These are phyloP conservation scores for Pseudonitzschia multistriata DNA, from an alignment of 108 stramenopile species.

Conservation along the genomic window DNA sequence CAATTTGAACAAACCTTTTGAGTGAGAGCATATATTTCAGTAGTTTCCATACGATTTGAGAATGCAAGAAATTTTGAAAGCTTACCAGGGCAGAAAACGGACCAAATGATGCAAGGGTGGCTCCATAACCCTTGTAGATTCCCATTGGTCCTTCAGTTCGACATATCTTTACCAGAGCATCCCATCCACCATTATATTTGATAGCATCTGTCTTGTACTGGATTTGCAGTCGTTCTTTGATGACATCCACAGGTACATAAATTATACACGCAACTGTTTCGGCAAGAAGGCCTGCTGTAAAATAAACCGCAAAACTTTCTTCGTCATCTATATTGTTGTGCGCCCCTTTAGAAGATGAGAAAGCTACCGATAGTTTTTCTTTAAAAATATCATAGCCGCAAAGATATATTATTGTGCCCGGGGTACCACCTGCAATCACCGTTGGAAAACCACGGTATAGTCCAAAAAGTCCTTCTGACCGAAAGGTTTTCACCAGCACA, in stretches of 20 bases:
- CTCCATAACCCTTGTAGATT: constrained; percentile 91
- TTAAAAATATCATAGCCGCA: constrained; percentile 90
- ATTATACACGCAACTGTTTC: constrained; percentile 92
- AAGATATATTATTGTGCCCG: constrained; percentile 91
- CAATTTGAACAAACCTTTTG: neutral
- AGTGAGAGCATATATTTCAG: too few species aligned
- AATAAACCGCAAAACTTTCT: constrained; percentile 61
- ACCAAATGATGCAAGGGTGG: constrained; percentile 94
- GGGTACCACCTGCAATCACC: constrained; percentile 88
- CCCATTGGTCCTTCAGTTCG: constrained; percentile 83
- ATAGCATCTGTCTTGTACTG: constrained; percentile 39
- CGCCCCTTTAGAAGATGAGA: neutral
- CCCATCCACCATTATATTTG: constrained; percentile 74
- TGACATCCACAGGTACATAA: constrained; percentile 97
- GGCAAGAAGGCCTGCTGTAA: constrained; percentile 76
- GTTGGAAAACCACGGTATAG: constrained; percentile 94
- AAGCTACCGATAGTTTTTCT: constrained; percentile 32
- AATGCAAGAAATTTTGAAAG: too few species aligned
- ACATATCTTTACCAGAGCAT: constrained; percentile 75
- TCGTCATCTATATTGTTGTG: constrained; percentile 1
- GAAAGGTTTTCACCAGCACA: constrained; percentile 56
- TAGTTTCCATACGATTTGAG: too few species aligned
- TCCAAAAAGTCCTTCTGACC: constrained; percentile 84
- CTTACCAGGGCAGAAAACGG: constrained; percentile 86
- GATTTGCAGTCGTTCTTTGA: constrained; percentile 97